These are phyloP conservation scores for Aspergillus affinis DNA, from an alignment of 495 filamentous ascomycete species.

Conservation along the genomic window DNA sequence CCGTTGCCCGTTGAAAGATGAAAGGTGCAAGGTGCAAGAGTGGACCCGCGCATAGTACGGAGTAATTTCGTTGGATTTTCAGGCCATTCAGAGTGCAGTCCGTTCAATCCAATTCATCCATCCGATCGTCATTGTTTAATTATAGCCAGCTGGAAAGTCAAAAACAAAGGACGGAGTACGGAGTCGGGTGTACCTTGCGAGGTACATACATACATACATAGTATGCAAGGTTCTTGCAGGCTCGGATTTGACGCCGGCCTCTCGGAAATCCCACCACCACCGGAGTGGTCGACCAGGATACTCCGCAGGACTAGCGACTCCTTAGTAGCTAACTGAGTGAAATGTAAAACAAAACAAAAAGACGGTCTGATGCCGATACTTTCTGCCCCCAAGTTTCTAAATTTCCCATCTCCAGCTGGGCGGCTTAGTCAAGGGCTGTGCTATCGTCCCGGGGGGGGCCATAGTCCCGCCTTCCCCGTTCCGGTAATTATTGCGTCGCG, in stretches of 20 bases:
- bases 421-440: neutral
- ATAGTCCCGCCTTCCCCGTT: neutral
- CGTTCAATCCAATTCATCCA: neutral
- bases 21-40: no score
- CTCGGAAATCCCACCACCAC: no score
- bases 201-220: no score
- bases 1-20: neutral
- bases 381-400: neutral
- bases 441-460: neutral
- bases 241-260: neutral
- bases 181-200: no score
- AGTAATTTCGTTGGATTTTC: neutral
- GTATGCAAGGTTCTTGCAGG: no score
- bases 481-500: neutral
- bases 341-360: neutral
- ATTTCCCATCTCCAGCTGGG: neutral
- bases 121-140: neutral
- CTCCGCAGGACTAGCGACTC: no score
- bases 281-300: no score
- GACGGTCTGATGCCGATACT: neutral
- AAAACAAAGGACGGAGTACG: no score
- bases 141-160: no score
- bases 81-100: neutral
- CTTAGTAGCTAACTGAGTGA: neutral
- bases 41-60: neutral